These are phyloP conservation scores for Solidago caesia DNA, from an alignment of 129 eudicot species.

Conservation along the genomic window DNA sequence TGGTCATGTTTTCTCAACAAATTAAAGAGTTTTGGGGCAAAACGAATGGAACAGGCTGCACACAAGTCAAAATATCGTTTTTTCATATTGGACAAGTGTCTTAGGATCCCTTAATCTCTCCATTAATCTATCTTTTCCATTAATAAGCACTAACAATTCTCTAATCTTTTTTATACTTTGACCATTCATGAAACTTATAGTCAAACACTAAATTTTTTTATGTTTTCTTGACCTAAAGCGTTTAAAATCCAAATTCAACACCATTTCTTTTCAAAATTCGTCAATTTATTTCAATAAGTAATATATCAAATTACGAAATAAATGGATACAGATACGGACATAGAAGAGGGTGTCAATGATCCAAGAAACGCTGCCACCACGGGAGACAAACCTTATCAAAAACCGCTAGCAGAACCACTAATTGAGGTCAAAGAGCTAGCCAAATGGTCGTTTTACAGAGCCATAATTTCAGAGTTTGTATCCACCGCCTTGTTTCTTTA, in stretches of 20 bases:
- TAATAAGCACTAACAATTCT: slow-evolving; percentile 14
- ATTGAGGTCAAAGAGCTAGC: slow-evolving; percentile 47
- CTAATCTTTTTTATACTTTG: slow-evolving; percentile 11
- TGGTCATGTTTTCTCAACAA: not conserved
- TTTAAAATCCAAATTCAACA: slow-evolving; percentile 27
- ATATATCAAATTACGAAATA: slow-evolving; percentile 4
- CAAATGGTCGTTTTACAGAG: slow-evolving; percentile 67
- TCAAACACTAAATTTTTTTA: slow-evolving; percentile 19
- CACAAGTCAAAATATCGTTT: slow-evolving; percentile 22
- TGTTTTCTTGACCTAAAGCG: not conserved
- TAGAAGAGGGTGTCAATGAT: slow-evolving; percentile 30
- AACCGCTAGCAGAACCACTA: slow-evolving; percentile 48
- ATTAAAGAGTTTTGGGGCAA: not conserved
- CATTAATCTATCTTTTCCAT: slow-evolving; percentile 35
- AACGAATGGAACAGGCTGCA: slow-evolving; percentile 1
- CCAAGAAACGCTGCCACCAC: not conserved
- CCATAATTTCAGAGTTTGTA: slow-evolving; percentile 54
- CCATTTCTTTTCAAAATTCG: slow-evolving; percentile 17
- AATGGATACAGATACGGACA: slow-evolving; percentile 33
- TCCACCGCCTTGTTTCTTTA: slow-evolving; percentile 60
- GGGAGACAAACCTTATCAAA: slow-evolving; percentile 38
- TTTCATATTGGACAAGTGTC: slow-evolving; percentile 25
- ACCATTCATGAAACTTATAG: slow-evolving; percentile 29
- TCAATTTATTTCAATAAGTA: not conserved
- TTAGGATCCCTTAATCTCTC: slow-evolving; percentile 34